Evolutionary conservation across 202 grass and related monocot genomes (phyloP).

Genomic region (Elaeis oleifera): DNA sequence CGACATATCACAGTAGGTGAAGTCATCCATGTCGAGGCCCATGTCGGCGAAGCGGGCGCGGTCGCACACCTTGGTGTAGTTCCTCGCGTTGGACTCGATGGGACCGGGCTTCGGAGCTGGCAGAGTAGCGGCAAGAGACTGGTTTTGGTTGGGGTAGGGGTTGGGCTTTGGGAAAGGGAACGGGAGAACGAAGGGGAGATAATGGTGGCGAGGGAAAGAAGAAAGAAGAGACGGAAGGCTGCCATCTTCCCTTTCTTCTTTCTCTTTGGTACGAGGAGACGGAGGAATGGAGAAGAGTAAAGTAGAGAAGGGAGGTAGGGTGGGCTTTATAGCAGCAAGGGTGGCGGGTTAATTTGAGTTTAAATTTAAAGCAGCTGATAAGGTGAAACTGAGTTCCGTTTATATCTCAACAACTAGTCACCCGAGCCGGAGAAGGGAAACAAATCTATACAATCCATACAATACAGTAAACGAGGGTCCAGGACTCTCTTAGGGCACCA

Average conservation of each 20-base stretch:
- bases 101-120: background rate
- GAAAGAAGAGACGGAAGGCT: background rate
- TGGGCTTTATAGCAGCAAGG: too few species aligned
- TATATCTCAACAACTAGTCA: too few species aligned
- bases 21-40: constrained; percentile 3
- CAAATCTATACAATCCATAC: too few species aligned
- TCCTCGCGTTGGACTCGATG: background rate
- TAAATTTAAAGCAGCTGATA: too few species aligned
- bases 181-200: background rate
- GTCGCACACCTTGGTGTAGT: constrained; percentile 9
- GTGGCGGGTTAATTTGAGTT: too few species aligned
- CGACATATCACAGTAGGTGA: background rate
- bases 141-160: background rate
- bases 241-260: background rate
- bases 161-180: background rate
- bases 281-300: too few species aligned
- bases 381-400: too few species aligned
- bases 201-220: background rate
- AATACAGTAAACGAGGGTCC: too few species aligned
- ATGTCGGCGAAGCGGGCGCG: background rate
- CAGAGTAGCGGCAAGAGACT: background rate
- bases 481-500: too few species aligned
- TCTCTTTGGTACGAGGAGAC: background rate
- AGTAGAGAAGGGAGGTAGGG: too few species aligned
- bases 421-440: too few species aligned